phyloP scores from a whole-genome alignment of 495 filamentous ascomycete genomes.

The Penicillium flavigenum region DNA sequence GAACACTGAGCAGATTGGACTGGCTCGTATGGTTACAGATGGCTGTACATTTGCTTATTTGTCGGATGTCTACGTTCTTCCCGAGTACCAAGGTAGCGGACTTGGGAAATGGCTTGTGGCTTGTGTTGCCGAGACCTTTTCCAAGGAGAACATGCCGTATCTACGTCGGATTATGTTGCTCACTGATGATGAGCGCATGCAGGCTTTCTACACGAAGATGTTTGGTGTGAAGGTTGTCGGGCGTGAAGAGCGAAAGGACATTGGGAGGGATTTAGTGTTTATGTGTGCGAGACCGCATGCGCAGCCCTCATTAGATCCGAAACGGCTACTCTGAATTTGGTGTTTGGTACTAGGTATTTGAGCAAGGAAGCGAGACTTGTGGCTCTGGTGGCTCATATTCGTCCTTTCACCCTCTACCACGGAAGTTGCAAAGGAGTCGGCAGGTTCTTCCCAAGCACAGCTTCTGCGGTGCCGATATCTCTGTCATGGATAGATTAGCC shows the following conservation, averaged over 20 bases:
- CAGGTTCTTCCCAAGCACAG: slow-evolving; percentile 58
- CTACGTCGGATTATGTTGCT: slow-evolving; percentile 55
- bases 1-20: slow-evolving; percentile 49
- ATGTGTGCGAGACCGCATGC: slow-evolving; percentile 27
- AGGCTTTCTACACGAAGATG: slow-evolving; percentile 47
- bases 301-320: background rate
- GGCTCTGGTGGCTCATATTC: background rate
- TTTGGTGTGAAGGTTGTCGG: slow-evolving; percentile 47
- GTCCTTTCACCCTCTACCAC: slow-evolving; percentile 48
- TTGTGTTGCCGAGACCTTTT: slow-evolving; percentile 55
- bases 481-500: slow-evolving; percentile 30
- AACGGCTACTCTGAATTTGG: background rate
- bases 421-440: slow-evolving; percentile 66
- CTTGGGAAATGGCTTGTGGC: slow-evolving; percentile 62
- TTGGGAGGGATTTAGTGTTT: slow-evolving; percentile 22
- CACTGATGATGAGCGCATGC: slow-evolving; percentile 34
- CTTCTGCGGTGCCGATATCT: slow-evolving; percentile 69
- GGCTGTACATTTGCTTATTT: slow-evolving; percentile 66
- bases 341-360: background rate
- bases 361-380: background rate
- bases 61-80: slow-evolving; percentile 68
- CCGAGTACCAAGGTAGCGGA: slow-evolving; percentile 56
- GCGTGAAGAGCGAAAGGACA: slow-evolving; percentile 24
- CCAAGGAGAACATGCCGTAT: slow-evolving; percentile 48
- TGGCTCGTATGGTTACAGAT: slow-evolving; percentile 67